Evolutionary conservation across 306 rosid species (phyloP), one percentile per base, ranked within the genome.

Genomic region (Fagus crenata): DNA sequence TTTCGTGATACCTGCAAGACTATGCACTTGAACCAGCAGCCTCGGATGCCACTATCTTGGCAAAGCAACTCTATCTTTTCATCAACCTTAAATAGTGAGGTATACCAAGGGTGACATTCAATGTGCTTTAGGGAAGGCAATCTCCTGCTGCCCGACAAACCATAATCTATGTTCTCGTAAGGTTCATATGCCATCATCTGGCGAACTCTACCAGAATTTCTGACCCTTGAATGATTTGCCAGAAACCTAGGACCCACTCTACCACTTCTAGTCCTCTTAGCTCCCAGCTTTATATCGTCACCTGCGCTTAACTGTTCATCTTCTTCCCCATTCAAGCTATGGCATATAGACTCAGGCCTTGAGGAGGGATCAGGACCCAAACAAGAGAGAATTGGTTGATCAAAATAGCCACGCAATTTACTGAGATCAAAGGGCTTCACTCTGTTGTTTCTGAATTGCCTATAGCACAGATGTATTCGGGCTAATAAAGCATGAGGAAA

Each of bases 41-140:
- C 99, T 79, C 97, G 86, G 82, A 95, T 95, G 84, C 99, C 99
- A 75, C 99, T 95, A 84, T 95, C 99, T 84, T 92, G 99, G 89
- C 97, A 92, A 67, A 95, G 91, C 80, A 92, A 72, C 87, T 95
- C 99, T 82, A 95, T 86, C 89, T 90, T 91, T 81, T 89, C 92
- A 69, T 88, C 86, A 80, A 89, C 87, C 80, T 92, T 83, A 81
- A 84, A 90, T 5, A 53, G 63, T 67, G 82, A 76, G 72, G 72
- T 78, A 82, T 78, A 86, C 86, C 80, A 77, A 68, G 88, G 90
- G 74, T 80, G 85, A 82, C 78, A 84, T 33, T 86, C 87, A 56
- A 79, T 83, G 77, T 81, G 82, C 75, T 91, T 91, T 67, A 69
- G 71, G 49, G 93, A 85, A 77, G 87, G 81, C 51, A 88, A 81